A percentile compares a stretch with the other conserved stretches of the same genome.
These are phyloP conservation scores for Holtermanniella nyarrowii DNA, from an alignment of 768 basidiomycete species.

Conservation along the genomic window DNA sequence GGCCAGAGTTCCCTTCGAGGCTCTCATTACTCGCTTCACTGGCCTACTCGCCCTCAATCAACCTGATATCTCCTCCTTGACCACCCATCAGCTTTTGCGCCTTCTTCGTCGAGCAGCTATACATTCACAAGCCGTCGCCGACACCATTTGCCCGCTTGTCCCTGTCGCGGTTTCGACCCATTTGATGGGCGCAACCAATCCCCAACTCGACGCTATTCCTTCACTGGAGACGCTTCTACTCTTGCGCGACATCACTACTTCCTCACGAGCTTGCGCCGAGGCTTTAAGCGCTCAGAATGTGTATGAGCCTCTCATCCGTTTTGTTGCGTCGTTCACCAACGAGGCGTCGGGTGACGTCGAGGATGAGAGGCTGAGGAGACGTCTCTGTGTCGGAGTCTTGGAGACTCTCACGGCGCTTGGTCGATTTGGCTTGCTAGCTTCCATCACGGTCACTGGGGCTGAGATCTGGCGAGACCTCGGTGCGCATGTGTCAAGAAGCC, in stretches of 20 bases:
- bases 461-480: conserved; percentile 51
- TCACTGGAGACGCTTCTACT: conserved; percentile 16
- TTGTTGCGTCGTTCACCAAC: conserved; percentile 53
- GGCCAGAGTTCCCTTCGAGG: conserved; percentile 17
- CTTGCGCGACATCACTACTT: conserved; percentile 41
- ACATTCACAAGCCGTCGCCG: conserved; percentile 8
- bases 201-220: conserved; percentile 2
- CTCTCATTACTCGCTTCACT: conserved; percentile 21
- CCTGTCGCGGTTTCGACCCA: conserved; percentile 11
- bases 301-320: conserved; percentile 62
- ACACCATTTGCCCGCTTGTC: conserved; percentile 16
- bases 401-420: conserved; percentile 57
- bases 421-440: conserved; percentile 66
- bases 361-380: conserved; percentile 42
- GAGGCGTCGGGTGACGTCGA: conserved; percentile 31
- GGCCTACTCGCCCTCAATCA: conserved; percentile 18
- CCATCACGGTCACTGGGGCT: conserved; percentile 55
- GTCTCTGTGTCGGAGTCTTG: conserved; percentile 48
- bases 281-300: conserved; percentile 46
- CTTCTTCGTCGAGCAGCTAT: conserved; percentile 19
- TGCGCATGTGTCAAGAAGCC: conserved; percentile 4
- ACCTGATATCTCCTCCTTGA: conserved; percentile 15
- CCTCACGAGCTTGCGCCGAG: conserved; percentile 61
- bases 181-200: conserved; percentile 8
- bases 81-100: conserved; percentile 22